phyloP scores from a whole-genome alignment of 768 basidiomycete species.

The Fomitopsis serialis region DNA sequence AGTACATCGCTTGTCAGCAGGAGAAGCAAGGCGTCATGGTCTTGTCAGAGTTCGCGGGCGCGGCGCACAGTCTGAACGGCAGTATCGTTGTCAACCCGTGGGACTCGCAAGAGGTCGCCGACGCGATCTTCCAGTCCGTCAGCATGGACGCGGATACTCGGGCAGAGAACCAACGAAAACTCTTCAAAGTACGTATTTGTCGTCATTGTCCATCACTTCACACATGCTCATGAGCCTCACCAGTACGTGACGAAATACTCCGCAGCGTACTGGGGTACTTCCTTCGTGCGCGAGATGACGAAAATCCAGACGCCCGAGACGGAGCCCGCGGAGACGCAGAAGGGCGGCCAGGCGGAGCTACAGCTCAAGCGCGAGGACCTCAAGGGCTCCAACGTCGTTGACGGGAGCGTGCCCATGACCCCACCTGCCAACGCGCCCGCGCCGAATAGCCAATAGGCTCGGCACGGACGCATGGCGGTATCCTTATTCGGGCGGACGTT shows the following conservation, averaged over 20 bases:
- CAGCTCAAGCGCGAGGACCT: slow-evolving; percentile 19
- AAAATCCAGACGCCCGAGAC: slow-evolving; percentile 32
- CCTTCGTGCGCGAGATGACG: slow-evolving; percentile 83
- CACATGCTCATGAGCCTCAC: background rate
- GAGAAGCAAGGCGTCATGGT: slow-evolving; percentile 95
- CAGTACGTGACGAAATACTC: slow-evolving; percentile 91
- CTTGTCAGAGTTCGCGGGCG: slow-evolving; percentile 96
- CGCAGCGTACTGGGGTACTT: slow-evolving; percentile 87
- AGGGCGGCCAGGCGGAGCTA: slow-evolving; percentile 29
- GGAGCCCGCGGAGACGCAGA: slow-evolving; percentile 38
- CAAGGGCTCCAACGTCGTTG: slow-evolving; percentile 16
- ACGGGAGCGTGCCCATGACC: slow-evolving; percentile 18
- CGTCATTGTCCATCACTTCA: background rate
- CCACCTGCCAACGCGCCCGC: slow-evolving; percentile 19
- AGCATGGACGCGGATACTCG: slow-evolving; percentile 79
- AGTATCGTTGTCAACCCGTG: slow-evolving; percentile 97
- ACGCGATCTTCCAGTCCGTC: slow-evolving; percentile 94
- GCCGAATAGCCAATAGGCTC: background rate
- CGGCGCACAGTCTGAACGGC: slow-evolving; percentile 93
- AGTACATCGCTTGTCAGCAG: slow-evolving; percentile 95
- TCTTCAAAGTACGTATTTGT: slow-evolving; percentile 62
- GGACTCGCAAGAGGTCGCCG: slow-evolving; percentile 97
- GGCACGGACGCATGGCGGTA: background rate
- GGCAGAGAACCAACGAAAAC: slow-evolving; percentile 91
- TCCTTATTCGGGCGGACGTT: background rate